Evolutionary conservation across 2,329 filamentous ascomycete species (phyloP).

Genomic region (Microascus cirrosus): DNA sequence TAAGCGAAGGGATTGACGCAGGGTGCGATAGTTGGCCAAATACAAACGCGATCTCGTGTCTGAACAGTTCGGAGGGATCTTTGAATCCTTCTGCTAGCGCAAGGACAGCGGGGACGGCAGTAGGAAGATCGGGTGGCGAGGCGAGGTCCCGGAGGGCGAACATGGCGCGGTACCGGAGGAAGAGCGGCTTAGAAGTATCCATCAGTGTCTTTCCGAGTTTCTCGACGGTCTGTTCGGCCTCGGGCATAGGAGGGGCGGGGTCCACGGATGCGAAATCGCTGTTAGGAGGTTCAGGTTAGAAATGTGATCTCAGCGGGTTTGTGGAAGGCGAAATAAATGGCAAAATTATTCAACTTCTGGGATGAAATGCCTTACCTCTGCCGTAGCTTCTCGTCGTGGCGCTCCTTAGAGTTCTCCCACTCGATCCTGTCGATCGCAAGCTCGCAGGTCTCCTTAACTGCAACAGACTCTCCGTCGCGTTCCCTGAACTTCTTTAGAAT

Average conservation of each 20-base stretch:
- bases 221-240: constrained; percentile 57
- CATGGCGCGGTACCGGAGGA: constrained; percentile 94
- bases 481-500: constrained; percentile 66
- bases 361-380: constrained; percentile 51
- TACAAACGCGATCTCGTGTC: constrained; percentile 96
- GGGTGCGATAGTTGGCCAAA: constrained; percentile 95
- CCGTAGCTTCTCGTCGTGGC: constrained; percentile 65
- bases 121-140: constrained; percentile 82
- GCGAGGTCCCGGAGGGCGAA: constrained; percentile 92
- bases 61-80: constrained; percentile 84
- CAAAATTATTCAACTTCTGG: not conserved
- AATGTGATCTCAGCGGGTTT: not conserved
- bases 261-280: constrained; percentile 96
- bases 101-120: constrained; percentile 75
- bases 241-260: constrained; percentile 78
- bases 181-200: constrained; percentile 68
- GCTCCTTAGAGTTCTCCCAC: constrained; percentile 73
- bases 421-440: constrained; percentile 89
- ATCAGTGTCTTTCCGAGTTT: constrained; percentile 68
- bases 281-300: constrained; percentile 10
- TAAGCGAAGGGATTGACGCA: constrained; percentile 87
- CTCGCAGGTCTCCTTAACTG: constrained; percentile 91
- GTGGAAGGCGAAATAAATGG: not conserved
- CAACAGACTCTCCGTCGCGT: constrained; percentile 61
- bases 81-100: constrained; percentile 76